Base-by-base conservation (phyloP, 2,329 filamentous ascomycete species). In the Fragosphaeria purpurea region DNA sequence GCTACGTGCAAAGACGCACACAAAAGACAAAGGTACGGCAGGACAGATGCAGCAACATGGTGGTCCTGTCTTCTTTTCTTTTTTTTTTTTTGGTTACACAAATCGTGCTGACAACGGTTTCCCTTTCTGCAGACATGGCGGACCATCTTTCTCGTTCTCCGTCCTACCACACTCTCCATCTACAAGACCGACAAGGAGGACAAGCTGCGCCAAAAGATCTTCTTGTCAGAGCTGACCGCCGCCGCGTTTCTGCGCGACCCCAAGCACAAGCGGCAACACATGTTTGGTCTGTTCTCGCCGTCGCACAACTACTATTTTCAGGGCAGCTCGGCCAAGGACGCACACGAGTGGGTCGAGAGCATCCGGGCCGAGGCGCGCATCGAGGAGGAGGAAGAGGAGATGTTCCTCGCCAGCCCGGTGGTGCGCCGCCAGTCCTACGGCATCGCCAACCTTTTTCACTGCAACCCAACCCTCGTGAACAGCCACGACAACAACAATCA, bases 111-210 rank as follows among this genome's bases (percentile, higher is more conserved):
- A 22, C 22, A 22, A 22, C 22, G 22, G 22, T 9, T 3, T 3
- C 7, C 2, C 37, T 7, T 46, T 44, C 12, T 46, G 7, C 51
- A 95, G 82, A 83, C 86, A 55, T 98, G 93, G 93, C 95, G 95
- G 70, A 75, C 84, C 6, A 82, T 90, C 55, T 93, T 86, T 68
- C 75, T 97, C 41, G 93, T 98, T 41, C 78, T 98, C 44, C 85
- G 93, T 55, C 90, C 91, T 1, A 94, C 93, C 60, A 79, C 87
- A 22, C 77, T 98, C 37, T 96, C 87, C 47, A 83, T 96, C 55
- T 98, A 98, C 76, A 94, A 91, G 67, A 86, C 91, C 63, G 81
- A 87, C 60, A 86, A 90, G 60, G 90, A 96, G 69, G 86, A 85
- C 60, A 90, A 90, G 65, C 78, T 98, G 42, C 85, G 88, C 48